phyloP scores from a whole-genome alignment of 2,329 filamentous ascomycete species.

The Albophoma yamanashiensis region DNA sequence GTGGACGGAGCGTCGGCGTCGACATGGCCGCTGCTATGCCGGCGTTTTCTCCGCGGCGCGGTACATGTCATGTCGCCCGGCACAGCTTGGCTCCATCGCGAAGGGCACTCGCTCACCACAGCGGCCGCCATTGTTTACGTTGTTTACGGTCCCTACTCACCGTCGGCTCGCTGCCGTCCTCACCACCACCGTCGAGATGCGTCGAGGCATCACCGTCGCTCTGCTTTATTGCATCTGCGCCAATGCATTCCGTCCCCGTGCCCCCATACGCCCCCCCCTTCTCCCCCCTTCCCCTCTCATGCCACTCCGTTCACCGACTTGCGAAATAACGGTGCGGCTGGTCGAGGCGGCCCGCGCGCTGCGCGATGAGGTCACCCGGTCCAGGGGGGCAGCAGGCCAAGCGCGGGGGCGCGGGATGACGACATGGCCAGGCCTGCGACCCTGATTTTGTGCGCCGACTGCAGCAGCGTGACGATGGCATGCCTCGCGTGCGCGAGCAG shows the following conservation, averaged over 20 bases:
- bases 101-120: background rate
- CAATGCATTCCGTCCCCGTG: background rate
- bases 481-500: background rate
- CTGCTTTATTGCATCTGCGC: background rate
- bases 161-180: background rate
- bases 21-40: too few species aligned
- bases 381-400: background rate
- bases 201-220: background rate
- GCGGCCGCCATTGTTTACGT: background rate
- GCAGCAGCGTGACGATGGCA: background rate
- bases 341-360: background rate
- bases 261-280: background rate
- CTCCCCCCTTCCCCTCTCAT: background rate
- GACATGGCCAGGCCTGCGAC: background rate
- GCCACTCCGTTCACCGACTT: background rate
- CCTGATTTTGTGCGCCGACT: background rate
- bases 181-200: background rate
- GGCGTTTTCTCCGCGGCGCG: too few species aligned
- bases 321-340: background rate
- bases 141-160: background rate
- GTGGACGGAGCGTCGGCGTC: too few species aligned
- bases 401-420: background rate
- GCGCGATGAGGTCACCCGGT: slow-evolving; percentile 18
- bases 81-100: background rate
- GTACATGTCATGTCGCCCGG: too few species aligned